Evolutionary conservation across 1,139 yeast species (phyloP).

Genomic region (Pichia sp.): DNA sequence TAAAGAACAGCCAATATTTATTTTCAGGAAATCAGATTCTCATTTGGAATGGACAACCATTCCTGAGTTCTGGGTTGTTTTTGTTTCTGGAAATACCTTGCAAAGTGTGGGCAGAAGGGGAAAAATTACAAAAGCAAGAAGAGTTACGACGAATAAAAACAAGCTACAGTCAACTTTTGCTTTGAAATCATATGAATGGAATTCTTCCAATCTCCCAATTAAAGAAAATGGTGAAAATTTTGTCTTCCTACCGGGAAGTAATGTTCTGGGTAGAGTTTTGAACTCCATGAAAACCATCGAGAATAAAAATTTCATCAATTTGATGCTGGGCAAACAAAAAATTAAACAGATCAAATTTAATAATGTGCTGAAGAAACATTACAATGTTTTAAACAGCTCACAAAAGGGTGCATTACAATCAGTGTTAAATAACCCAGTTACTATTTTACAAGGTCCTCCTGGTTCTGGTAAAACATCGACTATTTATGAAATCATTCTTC

Average conservation of each 20-base stretch:
- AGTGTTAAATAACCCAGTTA: conserved; percentile 56
- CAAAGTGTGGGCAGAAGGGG: conserved; percentile 18
- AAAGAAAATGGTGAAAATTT: conserved; percentile 24
- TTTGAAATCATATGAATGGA: conserved; percentile 53
- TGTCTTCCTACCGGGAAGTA: conserved; percentile 52
- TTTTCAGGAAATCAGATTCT: conserved; percentile 26
- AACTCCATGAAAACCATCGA: conserved; percentile 55
- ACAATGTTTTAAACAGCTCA: conserved; percentile 48
- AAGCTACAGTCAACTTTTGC: conserved; percentile 21
- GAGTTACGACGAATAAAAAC: conserved; percentile 9
- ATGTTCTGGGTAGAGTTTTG: conserved; percentile 53
- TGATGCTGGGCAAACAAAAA: conserved; percentile 54
- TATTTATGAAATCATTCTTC: conserved; percentile 65
- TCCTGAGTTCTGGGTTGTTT: conserved; percentile 43
- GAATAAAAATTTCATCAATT: conserved; percentile 47
- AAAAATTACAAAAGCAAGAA: conserved; percentile 4
- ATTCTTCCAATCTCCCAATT: conserved; percentile 40
- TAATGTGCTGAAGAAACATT: conserved; percentile 39
- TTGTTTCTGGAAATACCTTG: conserved; percentile 29
- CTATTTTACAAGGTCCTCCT: conserved; percentile 93
- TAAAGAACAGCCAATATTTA: conserved; percentile 38
- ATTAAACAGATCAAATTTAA: conserved; percentile 51
- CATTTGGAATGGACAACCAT: conserved; percentile 25
- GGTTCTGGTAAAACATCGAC: conserved; percentile 99
- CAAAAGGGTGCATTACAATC: conserved; percentile 64